Base-by-base conservation (phyloP, 345 rosid species). In the thale cress (Arabidopsis thaliana) region DNA sequence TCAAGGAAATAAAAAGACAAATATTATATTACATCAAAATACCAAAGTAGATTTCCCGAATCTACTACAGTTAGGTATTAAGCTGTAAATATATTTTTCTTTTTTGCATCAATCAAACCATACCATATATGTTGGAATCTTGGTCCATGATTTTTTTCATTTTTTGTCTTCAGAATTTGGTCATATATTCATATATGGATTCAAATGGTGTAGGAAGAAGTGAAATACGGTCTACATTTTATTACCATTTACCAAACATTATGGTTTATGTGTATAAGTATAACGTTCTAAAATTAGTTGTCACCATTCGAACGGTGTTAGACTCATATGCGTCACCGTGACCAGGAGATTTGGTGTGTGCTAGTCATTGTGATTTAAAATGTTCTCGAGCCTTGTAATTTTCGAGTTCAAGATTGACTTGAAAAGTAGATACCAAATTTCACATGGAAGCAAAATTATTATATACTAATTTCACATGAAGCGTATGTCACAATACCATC, bases 341-440 rank as follows among this genome's bases (percentile, higher is more conserved):
- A n/a, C 52, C 24, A 37, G 7, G 8, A 59, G 49, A 20, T 32
- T 56, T 57, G 42, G 61, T 66, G 50, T 66, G 50, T 48, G 59
- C 59, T 66, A 49, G 44, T 48, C 73, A 13, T 28, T n/a, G 34
- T 37, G 73, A 67, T 59, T 20, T 9, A 22, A 59, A 59, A 75
- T 24, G n/a, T 49, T 59, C 68, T 75, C 73, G 79, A 75, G 73
- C 73, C 61, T 49, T 66, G 79, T 30, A 59, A 75, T 16, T 38
- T 36, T 56, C 30, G 48, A 40, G 60, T 58, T 55, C 51, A 75
- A 49, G 32, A 49, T 67, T 75, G 73, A 67, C 73, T 75, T 50
- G 45, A n/a, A 24, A 66, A 9, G 14, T 34, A 10, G 22, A 36
- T 65, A 49, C 53, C 51, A 24, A 13, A n/a, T 63, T 55, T 63